Evolutionary conservation across 2,329 filamentous ascomycete genomes (phyloP).

Genomic region (Calonectria henricotiae): DNA sequence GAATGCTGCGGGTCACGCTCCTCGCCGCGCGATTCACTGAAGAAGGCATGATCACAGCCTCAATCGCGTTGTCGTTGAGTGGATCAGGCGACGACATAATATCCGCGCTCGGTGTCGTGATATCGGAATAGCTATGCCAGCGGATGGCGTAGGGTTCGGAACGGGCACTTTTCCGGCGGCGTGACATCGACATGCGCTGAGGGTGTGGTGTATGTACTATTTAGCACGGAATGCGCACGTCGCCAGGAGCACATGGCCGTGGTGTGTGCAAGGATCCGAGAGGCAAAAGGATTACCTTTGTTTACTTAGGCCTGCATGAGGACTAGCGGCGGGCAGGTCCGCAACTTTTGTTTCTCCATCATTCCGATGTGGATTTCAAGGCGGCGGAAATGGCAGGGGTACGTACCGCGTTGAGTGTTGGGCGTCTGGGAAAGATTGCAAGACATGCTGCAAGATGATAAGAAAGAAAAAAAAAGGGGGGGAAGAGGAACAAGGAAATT

Average conservation of each 20-base stretch:
- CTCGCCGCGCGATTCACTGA: slow-evolving; percentile 63
- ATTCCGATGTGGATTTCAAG: slow-evolving; percentile 34
- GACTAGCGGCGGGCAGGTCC: slow-evolving; percentile 46
- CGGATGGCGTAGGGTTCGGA: slow-evolving; percentile 55
- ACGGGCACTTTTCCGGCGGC: slow-evolving; percentile 48
- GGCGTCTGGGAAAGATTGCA: not conserved
- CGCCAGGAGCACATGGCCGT: slow-evolving; percentile 36
- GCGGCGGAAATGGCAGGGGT: not conserved
- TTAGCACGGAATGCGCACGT: slow-evolving; percentile 48
- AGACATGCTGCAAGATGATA: not conserved
- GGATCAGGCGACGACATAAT: slow-evolving; percentile 70
- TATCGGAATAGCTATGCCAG: slow-evolving; percentile 58
- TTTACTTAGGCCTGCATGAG: slow-evolving; percentile 53
- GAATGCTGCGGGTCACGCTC: slow-evolving; percentile 65
- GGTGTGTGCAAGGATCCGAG: slow-evolving; percentile 44
- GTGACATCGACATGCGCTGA: slow-evolving; percentile 53
- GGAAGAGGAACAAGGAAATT: not conserved
- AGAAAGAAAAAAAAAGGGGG: not conserved
- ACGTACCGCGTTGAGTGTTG: slow-evolving; percentile 12
- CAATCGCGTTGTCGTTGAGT: slow-evolving; percentile 60
- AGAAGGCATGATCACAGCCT: slow-evolving; percentile 57
- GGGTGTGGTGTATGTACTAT: slow-evolving; percentile 37
- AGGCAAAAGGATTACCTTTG: slow-evolving; percentile 46
- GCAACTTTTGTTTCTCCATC: slow-evolving; percentile 51
- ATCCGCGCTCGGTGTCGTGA: slow-evolving; percentile 60